Percentiles rank a stretch among this genome's conserved stretches.
Conservation (phyloP, 345 rosid species). For the Populus deltoides region DNA sequence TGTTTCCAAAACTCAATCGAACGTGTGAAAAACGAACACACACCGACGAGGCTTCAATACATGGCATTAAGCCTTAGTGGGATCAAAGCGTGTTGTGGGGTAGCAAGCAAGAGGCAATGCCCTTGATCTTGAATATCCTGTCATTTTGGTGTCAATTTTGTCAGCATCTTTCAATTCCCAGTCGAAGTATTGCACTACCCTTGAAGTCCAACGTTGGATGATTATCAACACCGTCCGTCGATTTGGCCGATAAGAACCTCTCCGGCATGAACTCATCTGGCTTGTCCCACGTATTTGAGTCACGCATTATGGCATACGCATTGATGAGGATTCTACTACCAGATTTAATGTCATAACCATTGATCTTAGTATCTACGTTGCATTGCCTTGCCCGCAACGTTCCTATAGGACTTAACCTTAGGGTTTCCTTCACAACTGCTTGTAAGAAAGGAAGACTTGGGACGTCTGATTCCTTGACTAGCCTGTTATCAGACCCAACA, state of each 20-base stretch:
- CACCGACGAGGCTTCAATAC: background rate
- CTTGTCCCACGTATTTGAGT: constrained; percentile 25
- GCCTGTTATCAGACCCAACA: constrained; percentile 3
- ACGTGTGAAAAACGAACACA: background rate
- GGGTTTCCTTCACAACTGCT: constrained; percentile 41
- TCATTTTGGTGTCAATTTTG: constrained; percentile 20
- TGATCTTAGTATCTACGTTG: constrained; percentile 26
- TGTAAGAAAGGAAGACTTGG: constrained; percentile 39
- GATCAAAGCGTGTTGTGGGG: constrained; percentile 34
- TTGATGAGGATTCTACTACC: constrained; percentile 35
- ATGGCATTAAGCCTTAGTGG: constrained; percentile 4
- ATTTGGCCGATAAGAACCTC: constrained; percentile 32
- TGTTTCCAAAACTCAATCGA: too few species aligned
- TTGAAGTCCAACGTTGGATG: constrained; percentile 18
- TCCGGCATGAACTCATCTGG: constrained; percentile 36
- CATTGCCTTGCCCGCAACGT: constrained; percentile 37
- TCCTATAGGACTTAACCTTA: constrained; percentile 39
- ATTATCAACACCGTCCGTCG: constrained; percentile 14
- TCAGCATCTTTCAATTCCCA: constrained; percentile 33
- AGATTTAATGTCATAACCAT: constrained; percentile 27
- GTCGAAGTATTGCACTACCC: constrained; percentile 47
- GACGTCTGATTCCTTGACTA: constrained; percentile 41
- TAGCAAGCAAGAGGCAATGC: constrained; percentile 36
- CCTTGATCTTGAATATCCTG: constrained; percentile 40
- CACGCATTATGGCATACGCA: constrained; percentile 41